Conservation (phyloP, 1,139 yeast species). For the Blastobotrys arbuscula region DNA sequence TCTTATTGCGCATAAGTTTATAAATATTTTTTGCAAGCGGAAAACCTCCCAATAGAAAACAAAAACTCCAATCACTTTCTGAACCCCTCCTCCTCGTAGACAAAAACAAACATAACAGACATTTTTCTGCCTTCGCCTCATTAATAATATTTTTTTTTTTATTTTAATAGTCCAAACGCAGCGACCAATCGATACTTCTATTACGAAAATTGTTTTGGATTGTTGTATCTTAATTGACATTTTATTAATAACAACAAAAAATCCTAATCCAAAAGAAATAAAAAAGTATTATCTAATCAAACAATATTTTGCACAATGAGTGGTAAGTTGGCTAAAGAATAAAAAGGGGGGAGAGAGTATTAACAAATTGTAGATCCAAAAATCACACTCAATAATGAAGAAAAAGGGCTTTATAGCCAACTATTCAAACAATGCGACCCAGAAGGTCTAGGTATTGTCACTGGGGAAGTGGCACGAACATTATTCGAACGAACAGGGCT, state of each 20-base stretch:
- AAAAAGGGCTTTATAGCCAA: constrained; percentile 64
- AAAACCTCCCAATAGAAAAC: too few relatives aligned
- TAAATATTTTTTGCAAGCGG: too few relatives aligned
- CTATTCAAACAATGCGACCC: constrained; percentile 76
- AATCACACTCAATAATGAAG: constrained; percentile 61
- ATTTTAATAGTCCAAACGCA: too few relatives aligned
- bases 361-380: neutral
- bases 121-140: too few relatives aligned
- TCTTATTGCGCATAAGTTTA: too few relatives aligned
- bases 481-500: constrained; percentile 83
- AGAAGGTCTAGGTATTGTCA: constrained; percentile 72
- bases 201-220: too few relatives aligned
- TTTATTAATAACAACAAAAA: neutral
- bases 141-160: too few relatives aligned
- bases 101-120: too few relatives aligned
- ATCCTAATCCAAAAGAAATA: neutral
- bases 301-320: neutral
- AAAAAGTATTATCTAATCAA: neutral
- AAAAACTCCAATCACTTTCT: too few relatives aligned
- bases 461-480: constrained; percentile 86
- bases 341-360: neutral
- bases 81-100: too few relatives aligned
- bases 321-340: neutral
- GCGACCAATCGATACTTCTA: too few relatives aligned
- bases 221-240: too few relatives aligned